These are phyloP conservation scores for Pythium brachiatum DNA, from an alignment of 352 stramenopile genomes.

Conservation along the genomic window DNA sequence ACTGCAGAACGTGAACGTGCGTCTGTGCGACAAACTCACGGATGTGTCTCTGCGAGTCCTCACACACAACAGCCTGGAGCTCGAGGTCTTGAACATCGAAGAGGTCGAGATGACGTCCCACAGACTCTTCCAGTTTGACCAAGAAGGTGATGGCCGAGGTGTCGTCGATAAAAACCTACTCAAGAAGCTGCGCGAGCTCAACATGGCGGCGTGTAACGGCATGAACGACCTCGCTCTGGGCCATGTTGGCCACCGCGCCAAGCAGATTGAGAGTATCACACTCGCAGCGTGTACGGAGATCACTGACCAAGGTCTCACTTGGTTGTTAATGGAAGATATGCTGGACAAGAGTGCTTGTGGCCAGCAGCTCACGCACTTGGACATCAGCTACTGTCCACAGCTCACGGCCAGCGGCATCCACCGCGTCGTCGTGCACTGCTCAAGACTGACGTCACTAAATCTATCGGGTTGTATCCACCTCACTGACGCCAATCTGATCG, in stretches of 20 bases:
- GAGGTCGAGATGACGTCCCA: conserved; percentile 70
- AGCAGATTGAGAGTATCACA: conserved; percentile 43
- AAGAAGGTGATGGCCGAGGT: conserved; percentile 72
- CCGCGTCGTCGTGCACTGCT: conserved; percentile 52
- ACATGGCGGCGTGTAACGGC: conserved; percentile 61
- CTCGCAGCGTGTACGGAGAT: conserved; percentile 60
- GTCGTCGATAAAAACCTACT: conserved; percentile 81
- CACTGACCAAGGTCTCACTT: conserved; percentile 58
- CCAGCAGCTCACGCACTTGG: conserved; percentile 45
- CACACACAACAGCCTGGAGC: conserved; percentile 83
- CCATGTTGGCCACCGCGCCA: conserved; percentile 63
- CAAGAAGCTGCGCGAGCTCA: conserved; percentile 54
- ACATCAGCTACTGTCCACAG: conserved; percentile 80
- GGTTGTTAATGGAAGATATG: conserved; percentile 60
- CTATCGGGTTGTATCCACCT: conserved; percentile 80
- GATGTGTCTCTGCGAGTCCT: conserved; percentile 62
- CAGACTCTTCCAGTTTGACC: conserved; percentile 84
- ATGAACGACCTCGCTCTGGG: conserved; percentile 75
- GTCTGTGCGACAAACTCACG: conserved; percentile 81
- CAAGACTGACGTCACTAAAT: conserved; percentile 68
- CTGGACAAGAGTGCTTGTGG: conserved; percentile 53
- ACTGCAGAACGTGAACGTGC: conserved; percentile 72
- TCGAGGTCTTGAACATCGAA: conserved; percentile 80
- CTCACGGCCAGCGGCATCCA: conserved; percentile 57
- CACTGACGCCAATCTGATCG: conserved; percentile 59